Evolutionary conservation across 1,284 basidiomycete genomes (phyloP), one percentile per base, ranked within the genome.

Genomic region (Rhodotorula sp.): DNA sequence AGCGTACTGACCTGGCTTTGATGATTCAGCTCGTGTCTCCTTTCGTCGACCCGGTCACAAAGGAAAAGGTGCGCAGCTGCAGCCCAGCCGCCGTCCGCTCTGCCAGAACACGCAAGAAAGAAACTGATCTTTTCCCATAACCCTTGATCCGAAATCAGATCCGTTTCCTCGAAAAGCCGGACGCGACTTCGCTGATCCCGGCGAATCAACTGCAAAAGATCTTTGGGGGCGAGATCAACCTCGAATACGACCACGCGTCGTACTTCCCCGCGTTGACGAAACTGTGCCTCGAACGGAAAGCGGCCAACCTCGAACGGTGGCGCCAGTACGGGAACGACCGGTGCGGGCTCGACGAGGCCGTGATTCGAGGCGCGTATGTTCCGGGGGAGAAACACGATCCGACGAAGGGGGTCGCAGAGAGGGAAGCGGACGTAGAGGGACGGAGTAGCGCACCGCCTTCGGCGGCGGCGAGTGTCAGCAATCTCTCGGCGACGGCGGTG

Each of bases 41-140:
- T 5, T 82, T 82, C 68, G 80, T 82, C 65, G 81, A 82, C 71
- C 81, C 81, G 3, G 77, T 80, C 7, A 82, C 81, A 30, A 81
- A 80, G 77, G 77, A 79, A 72, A 78, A 78, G 77, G 67, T 81
- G 75, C 64, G 73, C 37, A 67, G 66, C 59, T 12, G 3, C n/a
- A n/a, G n/a, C 10, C 17, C 24, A 17, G 30, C 17, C 37, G 37
- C 37, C 37, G 37, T 1, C 37, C 37, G 37, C 37, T 37, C 37
- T 37, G 1, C 58, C 49, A 8, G 0, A 15, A n/a, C 14, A 2
- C 3, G 10, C 33, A 10, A 48, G 15, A 17, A 37, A 49, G 7
- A n/a, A n/a, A 20, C 42, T 30, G 33, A 22, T 18, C 37, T 37
- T 37, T 37, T 12, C 8, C 37, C 33, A 7, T 0, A 37, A 1